Percentiles rank a stretch among this genome's conserved stretches.
phyloP scores from a whole-genome alignment of 768 basidiomycete species.

The Tylopilus balloui region DNA sequence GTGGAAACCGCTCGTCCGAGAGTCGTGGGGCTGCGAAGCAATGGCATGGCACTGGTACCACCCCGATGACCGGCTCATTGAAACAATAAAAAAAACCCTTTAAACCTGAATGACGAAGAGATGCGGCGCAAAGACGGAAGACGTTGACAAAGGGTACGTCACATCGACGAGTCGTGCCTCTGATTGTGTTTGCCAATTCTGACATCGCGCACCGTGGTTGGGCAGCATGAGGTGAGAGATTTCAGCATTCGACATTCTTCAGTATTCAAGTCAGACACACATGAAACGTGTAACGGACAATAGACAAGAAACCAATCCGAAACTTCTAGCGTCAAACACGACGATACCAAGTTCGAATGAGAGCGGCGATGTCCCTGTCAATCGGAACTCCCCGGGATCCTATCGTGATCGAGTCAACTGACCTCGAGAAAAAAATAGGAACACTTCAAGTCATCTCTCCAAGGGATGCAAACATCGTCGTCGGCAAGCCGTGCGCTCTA shows the following conservation, averaged over 20 bases:
- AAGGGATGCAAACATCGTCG: neutral
- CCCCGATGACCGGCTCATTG: neutral
- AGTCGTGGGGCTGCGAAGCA: neutral
- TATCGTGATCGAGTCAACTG: neutral
- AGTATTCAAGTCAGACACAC: neutral
- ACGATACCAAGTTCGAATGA: neutral
- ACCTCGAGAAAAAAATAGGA: neutral
- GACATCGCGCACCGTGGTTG: neutral
- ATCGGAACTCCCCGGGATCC: neutral
- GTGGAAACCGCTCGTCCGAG: slow-evolving; percentile 1
- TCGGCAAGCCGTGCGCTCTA: neutral
- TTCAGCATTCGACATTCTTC: too few relatives aligned
- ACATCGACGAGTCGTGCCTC: neutral
- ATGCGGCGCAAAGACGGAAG: neutral
- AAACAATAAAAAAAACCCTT: neutral
- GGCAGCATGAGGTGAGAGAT: neutral
- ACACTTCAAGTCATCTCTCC: slow-evolving; percentile 3
- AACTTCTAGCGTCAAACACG: neutral
- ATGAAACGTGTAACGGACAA: neutral
- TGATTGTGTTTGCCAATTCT: neutral
- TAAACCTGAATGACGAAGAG: neutral
- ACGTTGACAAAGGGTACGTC: neutral
- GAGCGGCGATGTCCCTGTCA: neutral
- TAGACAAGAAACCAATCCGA: neutral
- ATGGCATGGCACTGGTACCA: neutral